Conservation (phyloP, 768 basidiomycete genomes). For the Paxillus rubicundulus region DNA sequence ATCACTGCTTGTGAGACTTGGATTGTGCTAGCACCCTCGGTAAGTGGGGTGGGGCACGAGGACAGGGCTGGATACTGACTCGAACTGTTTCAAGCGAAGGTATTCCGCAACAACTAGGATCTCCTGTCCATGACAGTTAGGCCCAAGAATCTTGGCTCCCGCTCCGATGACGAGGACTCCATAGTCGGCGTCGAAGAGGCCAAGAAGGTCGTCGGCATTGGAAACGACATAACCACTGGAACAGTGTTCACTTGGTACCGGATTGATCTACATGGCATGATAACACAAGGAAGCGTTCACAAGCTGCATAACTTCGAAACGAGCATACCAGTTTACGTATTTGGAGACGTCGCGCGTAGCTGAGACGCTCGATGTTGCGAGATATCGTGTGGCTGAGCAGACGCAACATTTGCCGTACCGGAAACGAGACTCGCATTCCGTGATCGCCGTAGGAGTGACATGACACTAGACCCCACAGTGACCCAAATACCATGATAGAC, state of each 20-base stretch:
- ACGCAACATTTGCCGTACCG: constrained; percentile 78
- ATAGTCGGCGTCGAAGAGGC: constrained; percentile 75
- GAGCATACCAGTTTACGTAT: constrained; percentile 67
- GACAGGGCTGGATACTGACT: constrained; percentile 38
- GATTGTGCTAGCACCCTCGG: constrained; percentile 45
- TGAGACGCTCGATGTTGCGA: constrained; percentile 73
- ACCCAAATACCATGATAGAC: constrained; percentile 79
- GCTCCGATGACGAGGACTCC: constrained; percentile 72
- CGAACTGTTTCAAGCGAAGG: constrained; percentile 68
- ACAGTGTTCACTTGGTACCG: constrained; percentile 53
- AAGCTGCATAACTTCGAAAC: neutral
- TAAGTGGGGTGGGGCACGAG: neutral
- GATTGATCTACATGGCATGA: constrained; percentile 55
- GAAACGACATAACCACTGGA: constrained; percentile 78
- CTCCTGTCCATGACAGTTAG: constrained; percentile 72
- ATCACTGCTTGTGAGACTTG: constrained; percentile 69
- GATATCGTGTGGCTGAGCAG: constrained; percentile 78
- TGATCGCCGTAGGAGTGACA: constrained; percentile 74
- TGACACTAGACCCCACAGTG: constrained; percentile 77
- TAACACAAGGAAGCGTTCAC: neutral
- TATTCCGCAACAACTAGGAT: constrained; percentile 79
- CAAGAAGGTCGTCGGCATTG: constrained; percentile 74
- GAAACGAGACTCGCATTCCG: constrained; percentile 86
- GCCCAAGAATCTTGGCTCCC: constrained; percentile 68
- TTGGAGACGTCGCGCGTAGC: constrained; percentile 71